Conservation (phyloP, 2,329 filamentous ascomycete species). For the Aureobasidium namibiae region DNA sequence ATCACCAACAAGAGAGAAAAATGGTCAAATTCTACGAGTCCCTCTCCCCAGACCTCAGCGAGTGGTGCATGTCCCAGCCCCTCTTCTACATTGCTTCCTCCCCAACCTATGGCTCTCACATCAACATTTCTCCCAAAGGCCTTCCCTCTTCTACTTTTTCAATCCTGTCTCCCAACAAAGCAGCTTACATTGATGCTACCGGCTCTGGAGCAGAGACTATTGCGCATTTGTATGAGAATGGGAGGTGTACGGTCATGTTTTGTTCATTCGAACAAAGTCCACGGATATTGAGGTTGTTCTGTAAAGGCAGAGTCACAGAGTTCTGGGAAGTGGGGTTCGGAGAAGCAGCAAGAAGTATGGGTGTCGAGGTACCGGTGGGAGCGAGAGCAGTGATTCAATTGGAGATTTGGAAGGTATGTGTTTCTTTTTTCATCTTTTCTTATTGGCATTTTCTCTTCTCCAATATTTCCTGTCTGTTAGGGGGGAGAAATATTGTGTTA, state of each 20-base stretch:
- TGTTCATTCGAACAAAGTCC: slow-evolving; percentile 54
- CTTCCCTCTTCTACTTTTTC: slow-evolving; percentile 54
- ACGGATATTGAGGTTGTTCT: slow-evolving; percentile 58
- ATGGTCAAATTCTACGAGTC: slow-evolving; percentile 55
- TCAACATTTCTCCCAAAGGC: slow-evolving; percentile 73
- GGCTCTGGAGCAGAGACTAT: slow-evolving; percentile 72
- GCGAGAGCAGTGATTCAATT: slow-evolving; percentile 54
- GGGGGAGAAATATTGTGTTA: too few relatives aligned
- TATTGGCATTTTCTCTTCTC: too few relatives aligned
- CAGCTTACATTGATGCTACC: slow-evolving; percentile 65
- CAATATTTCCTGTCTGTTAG: too few relatives aligned
- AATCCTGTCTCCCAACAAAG: slow-evolving; percentile 50
- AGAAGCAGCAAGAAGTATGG: slow-evolving; percentile 37
- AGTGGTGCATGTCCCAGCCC: slow-evolving; percentile 59
- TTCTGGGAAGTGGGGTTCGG: slow-evolving; percentile 42
- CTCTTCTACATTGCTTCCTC: slow-evolving; percentile 71
- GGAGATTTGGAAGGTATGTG: slow-evolving; percentile 49
- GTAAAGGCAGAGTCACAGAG: slow-evolving; percentile 51
- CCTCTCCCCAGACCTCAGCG: slow-evolving; percentile 47
- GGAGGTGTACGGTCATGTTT: slow-evolving; percentile 66
- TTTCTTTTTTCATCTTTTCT: background rate
- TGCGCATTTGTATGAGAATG: slow-evolving; percentile 67
- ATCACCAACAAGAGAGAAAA: too few relatives aligned
- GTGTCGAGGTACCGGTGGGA: slow-evolving; percentile 32
- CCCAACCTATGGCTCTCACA: slow-evolving; percentile 56